Conservation (phyloP, 352 stramenopile genomes). For the Peronospora farinosa region DNA sequence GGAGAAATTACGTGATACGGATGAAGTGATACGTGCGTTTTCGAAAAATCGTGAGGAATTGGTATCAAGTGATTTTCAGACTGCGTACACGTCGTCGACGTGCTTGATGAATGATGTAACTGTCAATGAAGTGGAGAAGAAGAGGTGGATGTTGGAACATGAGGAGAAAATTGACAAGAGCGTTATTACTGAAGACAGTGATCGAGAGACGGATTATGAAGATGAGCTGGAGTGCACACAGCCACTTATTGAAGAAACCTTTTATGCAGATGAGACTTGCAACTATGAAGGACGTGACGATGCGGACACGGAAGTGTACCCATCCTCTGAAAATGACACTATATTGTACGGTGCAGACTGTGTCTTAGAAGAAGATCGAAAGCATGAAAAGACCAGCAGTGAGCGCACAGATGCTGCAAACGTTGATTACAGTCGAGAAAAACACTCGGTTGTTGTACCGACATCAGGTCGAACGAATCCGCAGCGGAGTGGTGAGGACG, state of each 20-base stretch:
- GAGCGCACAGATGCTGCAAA: neutral
- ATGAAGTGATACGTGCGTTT: constrained; percentile 6
- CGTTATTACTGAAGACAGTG: constrained; percentile 13
- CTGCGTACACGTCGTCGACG: neutral
- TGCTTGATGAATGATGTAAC: neutral
- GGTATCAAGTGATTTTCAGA: constrained; percentile 17
- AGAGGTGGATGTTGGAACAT: constrained; percentile 1
- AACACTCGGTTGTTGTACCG: neutral
- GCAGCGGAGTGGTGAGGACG: constrained; percentile 13
- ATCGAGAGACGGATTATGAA: constrained; percentile 20
- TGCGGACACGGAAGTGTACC: constrained; percentile 17
- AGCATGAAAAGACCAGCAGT: constrained; percentile 6
- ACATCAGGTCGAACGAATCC: constrained; percentile 2
- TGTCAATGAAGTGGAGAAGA: constrained; percentile 1
- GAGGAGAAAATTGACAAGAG: constrained; percentile 8
- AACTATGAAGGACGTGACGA: constrained; percentile 13
- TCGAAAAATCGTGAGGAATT: constrained; percentile 34
- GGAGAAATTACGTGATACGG: neutral
- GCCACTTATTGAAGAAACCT: constrained; percentile 34
- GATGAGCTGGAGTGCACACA: constrained; percentile 42
- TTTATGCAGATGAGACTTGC: constrained; percentile 11
- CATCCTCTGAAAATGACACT: constrained; percentile 23
- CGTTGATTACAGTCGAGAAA: neutral
- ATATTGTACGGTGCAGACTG: constrained; percentile 15
- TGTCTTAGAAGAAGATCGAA: constrained; percentile 7